A percentile compares a stretch with the other conserved stretches of the same genome.
phyloP scores from a whole-genome alignment of 768 basidiomycete species.

The Hemileccinum impolitum region DNA sequence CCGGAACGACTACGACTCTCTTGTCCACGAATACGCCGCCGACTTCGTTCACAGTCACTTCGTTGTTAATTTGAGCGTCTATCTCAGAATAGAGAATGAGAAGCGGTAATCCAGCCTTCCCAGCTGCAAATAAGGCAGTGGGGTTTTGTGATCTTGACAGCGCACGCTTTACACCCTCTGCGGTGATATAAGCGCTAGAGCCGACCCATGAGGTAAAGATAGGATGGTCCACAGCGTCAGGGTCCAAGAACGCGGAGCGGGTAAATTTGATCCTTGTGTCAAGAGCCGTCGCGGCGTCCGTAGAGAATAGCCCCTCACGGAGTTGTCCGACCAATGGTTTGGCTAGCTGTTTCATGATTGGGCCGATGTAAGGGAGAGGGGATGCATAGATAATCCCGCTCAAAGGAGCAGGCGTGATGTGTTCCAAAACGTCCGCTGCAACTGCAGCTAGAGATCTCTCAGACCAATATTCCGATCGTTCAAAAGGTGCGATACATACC shows the following conservation, averaged over 20 bases:
- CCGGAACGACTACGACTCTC: background rate
- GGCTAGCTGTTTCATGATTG: slow-evolving; percentile 1
- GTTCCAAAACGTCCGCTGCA: slow-evolving; percentile 1
- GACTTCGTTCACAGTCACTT: background rate
- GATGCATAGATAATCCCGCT: slow-evolving; percentile 5
- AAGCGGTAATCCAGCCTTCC: background rate
- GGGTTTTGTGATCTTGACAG: background rate
- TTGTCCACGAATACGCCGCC: background rate
- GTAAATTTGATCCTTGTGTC: slow-evolving; percentile 4
- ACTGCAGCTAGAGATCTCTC: background rate
- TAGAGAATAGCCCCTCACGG: background rate
- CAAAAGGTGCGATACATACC: background rate
- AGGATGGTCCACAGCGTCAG: slow-evolving; percentile 3
- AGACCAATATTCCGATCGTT: background rate
- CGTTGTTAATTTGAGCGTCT: slow-evolving; percentile 3
- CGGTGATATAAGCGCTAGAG: background rate
- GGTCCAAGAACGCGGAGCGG: slow-evolving; percentile 3
- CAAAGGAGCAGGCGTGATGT: background rate
- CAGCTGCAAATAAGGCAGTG: background rate
- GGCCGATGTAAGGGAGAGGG: slow-evolving; percentile 8
- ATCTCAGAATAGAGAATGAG: background rate
- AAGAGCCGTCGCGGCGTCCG: background rate
- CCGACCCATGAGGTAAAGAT: slow-evolving; percentile 7
- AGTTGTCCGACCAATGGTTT: slow-evolving; percentile 2
- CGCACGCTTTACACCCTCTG: background rate